Percentiles rank a stretch among this genome's conserved stretches.
Evolutionary conservation across 1,139 yeast genomes (phyloP).

Genomic region (Yamadazyma spencermartinsiae): DNA sequence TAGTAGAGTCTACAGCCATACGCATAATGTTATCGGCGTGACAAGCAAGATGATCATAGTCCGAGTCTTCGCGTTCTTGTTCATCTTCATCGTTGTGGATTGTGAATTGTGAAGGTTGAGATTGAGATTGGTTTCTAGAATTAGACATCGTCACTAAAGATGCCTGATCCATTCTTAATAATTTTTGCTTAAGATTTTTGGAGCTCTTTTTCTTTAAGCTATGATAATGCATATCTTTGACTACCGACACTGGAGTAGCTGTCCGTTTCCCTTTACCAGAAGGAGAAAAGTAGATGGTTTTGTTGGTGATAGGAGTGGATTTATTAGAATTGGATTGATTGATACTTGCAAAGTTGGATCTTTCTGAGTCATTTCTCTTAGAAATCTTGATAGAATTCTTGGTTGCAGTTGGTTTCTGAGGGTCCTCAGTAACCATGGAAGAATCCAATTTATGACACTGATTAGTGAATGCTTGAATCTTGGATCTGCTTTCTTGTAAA

Average conservation of each 20-base stretch:
- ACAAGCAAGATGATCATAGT: constrained; percentile 46
- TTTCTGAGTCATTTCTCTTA: constrained; percentile 8
- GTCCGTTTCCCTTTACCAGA: constrained; percentile 24
- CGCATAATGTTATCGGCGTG: constrained; percentile 50
- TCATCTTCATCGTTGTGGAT: constrained; percentile 9
- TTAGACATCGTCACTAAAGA: constrained; percentile 11
- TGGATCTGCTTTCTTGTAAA: constrained; percentile 22
- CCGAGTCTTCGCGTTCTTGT: constrained; percentile 24
- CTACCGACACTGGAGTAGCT: constrained; percentile 27
- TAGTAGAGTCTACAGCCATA: constrained; percentile 52
- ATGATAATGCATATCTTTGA: constrained; percentile 15
- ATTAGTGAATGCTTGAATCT: constrained; percentile 14
- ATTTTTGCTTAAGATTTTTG: constrained; percentile 17
- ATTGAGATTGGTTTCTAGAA: constrained; percentile 1
- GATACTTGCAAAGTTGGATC: constrained; percentile 3
- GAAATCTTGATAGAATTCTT: constrained; percentile 11
- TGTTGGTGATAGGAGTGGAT: constrained; percentile 33
- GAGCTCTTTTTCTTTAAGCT: constrained; percentile 15
- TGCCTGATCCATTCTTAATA: constrained; percentile 23
- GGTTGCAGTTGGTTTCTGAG: constrained; percentile 9
- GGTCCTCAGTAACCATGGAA: constrained; percentile 1
- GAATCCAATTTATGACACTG: not conserved
- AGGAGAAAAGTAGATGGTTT: constrained; percentile 35
- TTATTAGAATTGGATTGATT: constrained; percentile 19
- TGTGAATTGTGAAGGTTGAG: constrained; percentile 4